Base-by-base conservation (phyloP, 805 yeast genomes). In the Candida ascalaphidarum region DNA sequence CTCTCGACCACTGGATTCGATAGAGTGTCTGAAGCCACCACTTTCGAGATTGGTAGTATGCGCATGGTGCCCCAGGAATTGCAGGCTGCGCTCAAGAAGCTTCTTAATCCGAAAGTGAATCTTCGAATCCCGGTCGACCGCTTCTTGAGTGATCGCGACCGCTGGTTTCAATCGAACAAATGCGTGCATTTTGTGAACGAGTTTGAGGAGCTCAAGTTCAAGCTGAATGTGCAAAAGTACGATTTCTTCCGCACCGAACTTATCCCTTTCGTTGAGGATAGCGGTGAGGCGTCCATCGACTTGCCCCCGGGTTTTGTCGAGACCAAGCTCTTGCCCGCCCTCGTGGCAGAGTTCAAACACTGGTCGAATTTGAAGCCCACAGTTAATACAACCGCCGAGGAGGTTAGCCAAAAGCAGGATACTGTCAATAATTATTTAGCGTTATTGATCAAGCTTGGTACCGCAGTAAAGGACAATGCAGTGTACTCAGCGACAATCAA, bases 261-360 rank as follows among this genome's bases (percentile, higher is more conserved):
- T 18, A 40, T 50, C 2, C 28, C 33, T 12, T 50, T 44, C 30
- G 30, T 44, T 14, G 34, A 37, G 20, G 21, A 22, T 14, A 40
- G 32, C n/a, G 22, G 18, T 7, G 18, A 6, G 8, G 18, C 6
- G 18, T 8, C 18, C 18, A 29, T 25, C 16, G 14, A 30, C 7
- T 60, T 52, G 68, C 84, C 48, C 32, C 66, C 27, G 62, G 82
- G 40, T 57, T 75, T 48, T 45, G 43, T 83, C 21, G 77, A 74
- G 22, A 57, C 69, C 33, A 68, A 69, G 35, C 53, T 85, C 7
- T 51, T 88, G n/a, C 95, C 96, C 0, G 85, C 81, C 40, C 55
- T 88, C 10, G 56, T 66, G 7, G 46, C 48, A 3, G 70, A 73
- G 33, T 39, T 34, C 41, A 45, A 51, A 18, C 41, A 39, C 26